These are phyloP conservation scores for Penicillium waksmanii DNA, from an alignment of 495 filamentous ascomycete genomes.

Conservation along the genomic window DNA sequence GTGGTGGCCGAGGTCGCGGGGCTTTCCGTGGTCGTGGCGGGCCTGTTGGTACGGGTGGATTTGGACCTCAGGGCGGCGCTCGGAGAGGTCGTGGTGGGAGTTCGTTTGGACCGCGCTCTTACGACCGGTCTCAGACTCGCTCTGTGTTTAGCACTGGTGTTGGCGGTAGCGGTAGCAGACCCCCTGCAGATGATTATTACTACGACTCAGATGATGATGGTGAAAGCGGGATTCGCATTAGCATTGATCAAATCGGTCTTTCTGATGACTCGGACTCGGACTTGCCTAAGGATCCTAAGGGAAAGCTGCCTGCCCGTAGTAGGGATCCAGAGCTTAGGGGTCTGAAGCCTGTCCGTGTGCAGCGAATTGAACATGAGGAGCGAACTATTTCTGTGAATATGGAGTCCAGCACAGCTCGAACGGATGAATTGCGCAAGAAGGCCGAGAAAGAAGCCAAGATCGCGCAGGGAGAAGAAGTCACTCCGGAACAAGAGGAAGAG, in stretches of 20 bases:
- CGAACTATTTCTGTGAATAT: conserved; percentile 53
- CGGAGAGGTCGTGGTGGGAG: conserved; percentile 35
- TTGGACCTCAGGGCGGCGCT: conserved; percentile 38
- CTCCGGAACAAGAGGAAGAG: conserved; percentile 6
- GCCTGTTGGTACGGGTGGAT: conserved; percentile 30
- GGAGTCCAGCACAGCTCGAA: conserved; percentile 52
- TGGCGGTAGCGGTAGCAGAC: conserved; percentile 20
- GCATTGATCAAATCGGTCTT: conserved; percentile 56
- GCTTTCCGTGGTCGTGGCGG: conserved; percentile 41
- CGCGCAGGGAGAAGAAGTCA: conserved; percentile 28
- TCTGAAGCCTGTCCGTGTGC: conserved; percentile 52
- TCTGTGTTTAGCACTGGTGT: conserved; percentile 31
- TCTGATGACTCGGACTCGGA: conserved; percentile 42
- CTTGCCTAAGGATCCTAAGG: conserved; percentile 28
- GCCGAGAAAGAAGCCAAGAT: conserved; percentile 39
- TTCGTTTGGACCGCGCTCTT: conserved; percentile 19
- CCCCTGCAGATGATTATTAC: conserved; percentile 4
- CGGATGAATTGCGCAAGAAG: conserved; percentile 45
- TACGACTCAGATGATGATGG: conserved; percentile 51
- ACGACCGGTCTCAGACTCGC: conserved; percentile 23
- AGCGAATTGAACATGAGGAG: conserved; percentile 56
- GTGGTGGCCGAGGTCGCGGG: conserved; percentile 30
- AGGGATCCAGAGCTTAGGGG: conserved; percentile 28
- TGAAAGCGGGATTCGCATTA: conserved; percentile 41
- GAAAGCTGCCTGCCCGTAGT: conserved; percentile 44